Evolutionary conservation across 306 rosid genomes (phyloP).

Genomic region (Lagenaria siceraria): DNA sequence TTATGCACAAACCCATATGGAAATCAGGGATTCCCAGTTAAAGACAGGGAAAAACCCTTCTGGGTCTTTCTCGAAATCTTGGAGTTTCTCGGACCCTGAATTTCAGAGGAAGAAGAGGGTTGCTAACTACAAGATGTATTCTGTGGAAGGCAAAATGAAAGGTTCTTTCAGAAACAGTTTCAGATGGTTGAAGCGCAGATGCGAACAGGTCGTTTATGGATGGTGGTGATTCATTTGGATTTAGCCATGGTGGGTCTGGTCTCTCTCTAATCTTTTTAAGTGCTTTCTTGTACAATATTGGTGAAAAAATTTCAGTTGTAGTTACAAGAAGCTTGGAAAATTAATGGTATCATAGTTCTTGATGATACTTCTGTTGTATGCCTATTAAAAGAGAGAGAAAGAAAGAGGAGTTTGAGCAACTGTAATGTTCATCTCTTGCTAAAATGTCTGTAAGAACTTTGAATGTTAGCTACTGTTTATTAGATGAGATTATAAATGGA

Average conservation of each 20-base stretch:
- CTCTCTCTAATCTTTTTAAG: neutral
- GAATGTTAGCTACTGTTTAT: neutral
- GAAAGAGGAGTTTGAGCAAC: neutral
- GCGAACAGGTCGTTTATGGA: constrained; percentile 27
- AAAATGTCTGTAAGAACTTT: neutral
- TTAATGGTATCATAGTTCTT: neutral
- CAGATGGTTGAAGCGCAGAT: constrained; percentile 45
- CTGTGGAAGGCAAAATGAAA: constrained; percentile 52
- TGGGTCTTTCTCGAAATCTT: constrained; percentile 22
- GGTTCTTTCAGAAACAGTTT: constrained; percentile 50
- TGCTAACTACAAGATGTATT: constrained; percentile 41
- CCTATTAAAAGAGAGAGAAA: neutral
- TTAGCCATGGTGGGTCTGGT: neutral
- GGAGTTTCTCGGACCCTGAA: constrained; percentile 46
- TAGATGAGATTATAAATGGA: neutral
- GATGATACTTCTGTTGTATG: neutral
- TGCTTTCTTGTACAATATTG: neutral
- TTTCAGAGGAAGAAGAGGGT: constrained; percentile 57
- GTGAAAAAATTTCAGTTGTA: neutral
- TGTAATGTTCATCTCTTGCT: neutral
- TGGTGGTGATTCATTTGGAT: constrained; percentile 23
- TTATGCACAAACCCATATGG: constrained; percentile 16
- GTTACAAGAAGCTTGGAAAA: neutral
- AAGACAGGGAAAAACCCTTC: constrained; percentile 20
- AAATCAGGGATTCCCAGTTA: constrained; percentile 19